These are phyloP conservation scores for Trichoderma aggressivum DNA, from an alignment of 2,329 filamentous ascomycete genomes.

Conservation along the genomic window DNA sequence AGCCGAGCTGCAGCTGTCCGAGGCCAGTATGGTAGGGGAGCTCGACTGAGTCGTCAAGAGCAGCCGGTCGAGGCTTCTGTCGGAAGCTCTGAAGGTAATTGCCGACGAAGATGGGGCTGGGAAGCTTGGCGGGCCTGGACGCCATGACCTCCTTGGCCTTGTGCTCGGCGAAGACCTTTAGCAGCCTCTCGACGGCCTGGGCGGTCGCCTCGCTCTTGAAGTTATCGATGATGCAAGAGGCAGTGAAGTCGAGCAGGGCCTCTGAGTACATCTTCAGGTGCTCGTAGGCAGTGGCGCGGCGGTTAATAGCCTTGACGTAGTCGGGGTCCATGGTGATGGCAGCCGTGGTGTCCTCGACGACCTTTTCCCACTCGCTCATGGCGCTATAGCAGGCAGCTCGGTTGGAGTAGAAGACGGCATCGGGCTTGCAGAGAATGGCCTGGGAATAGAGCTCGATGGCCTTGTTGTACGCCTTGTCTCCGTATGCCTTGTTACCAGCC, in stretches of 20 bases:
- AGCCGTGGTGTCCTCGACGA: slow-evolving; percentile 93
- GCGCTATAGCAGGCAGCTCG: slow-evolving; percentile 96
- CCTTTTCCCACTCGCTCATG: slow-evolving; percentile 87
- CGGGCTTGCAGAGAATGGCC: slow-evolving; percentile 93
- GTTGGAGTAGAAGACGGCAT: slow-evolving; percentile 98
- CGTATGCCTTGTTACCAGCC: slow-evolving; percentile 93
- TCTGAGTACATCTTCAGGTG: slow-evolving; percentile 88
- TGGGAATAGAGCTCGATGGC: slow-evolving; percentile 95
- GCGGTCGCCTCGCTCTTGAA: slow-evolving; percentile 91
- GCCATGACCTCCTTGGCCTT: slow-evolving; percentile 88
- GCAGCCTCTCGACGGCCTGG: slow-evolving; percentile 82
- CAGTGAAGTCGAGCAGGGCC: slow-evolving; percentile 94
- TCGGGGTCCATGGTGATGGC: slow-evolving; percentile 90
- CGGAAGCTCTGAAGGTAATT: slow-evolving; percentile 99
- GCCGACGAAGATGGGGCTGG: slow-evolving; percentile 92
- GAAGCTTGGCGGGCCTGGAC: slow-evolving; percentile 82
- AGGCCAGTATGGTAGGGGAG: slow-evolving; percentile 74
- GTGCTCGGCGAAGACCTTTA: slow-evolving; percentile 95
- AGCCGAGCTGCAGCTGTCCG: slow-evolving; percentile 79
- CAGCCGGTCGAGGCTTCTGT: slow-evolving; percentile 71
- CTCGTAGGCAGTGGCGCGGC: slow-evolving; percentile 94
- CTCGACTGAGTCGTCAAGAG: slow-evolving; percentile 78
- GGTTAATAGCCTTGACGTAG: slow-evolving; percentile 97
- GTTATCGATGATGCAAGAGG: slow-evolving; percentile 97
- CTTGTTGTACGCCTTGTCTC: slow-evolving; percentile 85